Conservation (phyloP, 2,329 filamentous ascomycete genomes). For the Pleurostoma richardsiae region DNA sequence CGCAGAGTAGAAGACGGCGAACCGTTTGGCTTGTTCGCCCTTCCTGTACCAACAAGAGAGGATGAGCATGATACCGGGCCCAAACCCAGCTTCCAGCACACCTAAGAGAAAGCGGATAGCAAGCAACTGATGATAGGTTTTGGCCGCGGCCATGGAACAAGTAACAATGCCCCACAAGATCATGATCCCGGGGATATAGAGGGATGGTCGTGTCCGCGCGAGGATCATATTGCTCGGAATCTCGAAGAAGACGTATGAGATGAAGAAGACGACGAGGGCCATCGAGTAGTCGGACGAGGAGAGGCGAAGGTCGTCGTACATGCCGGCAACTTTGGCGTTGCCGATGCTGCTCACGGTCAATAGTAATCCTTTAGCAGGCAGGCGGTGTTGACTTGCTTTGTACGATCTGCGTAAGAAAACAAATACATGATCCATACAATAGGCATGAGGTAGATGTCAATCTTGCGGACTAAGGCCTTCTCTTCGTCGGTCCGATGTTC, state of each 20-base stretch:
- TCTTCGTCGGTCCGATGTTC: constrained; percentile 2
- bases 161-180: constrained; percentile 32
- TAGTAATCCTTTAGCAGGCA: not conserved
- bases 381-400: constrained; percentile 28
- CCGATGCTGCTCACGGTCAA: constrained; percentile 1
- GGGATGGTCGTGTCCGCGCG: constrained; percentile 31
- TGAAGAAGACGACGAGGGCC: constrained; percentile 29
- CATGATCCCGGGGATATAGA: constrained; percentile 30
- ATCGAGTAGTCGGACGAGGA: constrained; percentile 34
- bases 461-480: constrained; percentile 19
- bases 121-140: constrained; percentile 23
- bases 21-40: constrained; percentile 12
- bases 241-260: constrained; percentile 38
- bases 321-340: constrained; percentile 38
- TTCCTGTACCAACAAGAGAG: constrained; percentile 60
- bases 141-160: constrained; percentile 30
- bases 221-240: constrained; percentile 40
- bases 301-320: constrained; percentile 33
- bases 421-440: constrained; percentile 33
- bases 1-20: constrained; percentile 62
- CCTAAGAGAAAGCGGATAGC: constrained; percentile 40
- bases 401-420: constrained; percentile 35
- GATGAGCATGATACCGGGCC: constrained; percentile 52
- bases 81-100: constrained; percentile 52
- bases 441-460: constrained; percentile 33